Evolutionary conservation across 164 flowering plant genomes (phyloP).

Genomic region (Nymphaea thermarum): DNA sequence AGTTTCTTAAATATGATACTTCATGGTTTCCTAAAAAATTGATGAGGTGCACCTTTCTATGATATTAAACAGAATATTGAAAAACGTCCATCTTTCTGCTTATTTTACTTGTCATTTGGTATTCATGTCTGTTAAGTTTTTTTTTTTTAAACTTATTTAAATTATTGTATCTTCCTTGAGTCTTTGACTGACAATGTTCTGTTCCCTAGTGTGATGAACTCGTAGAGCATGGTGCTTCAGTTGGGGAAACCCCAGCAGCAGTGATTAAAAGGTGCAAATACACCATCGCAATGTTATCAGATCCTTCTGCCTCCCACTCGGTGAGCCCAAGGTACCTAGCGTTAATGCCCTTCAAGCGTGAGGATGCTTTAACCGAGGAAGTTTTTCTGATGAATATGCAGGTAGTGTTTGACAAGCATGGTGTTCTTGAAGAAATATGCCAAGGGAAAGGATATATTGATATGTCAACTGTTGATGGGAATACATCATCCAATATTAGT

Average conservation of each 20-base stretch:
- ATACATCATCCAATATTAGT: conserved; percentile 65
- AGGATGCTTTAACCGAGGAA: neutral
- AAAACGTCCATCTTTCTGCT: too few species aligned
- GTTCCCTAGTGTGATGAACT: conserved; percentile 73
- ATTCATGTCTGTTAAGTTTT: neutral
- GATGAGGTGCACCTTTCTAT: too few species aligned
- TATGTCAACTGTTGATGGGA: conserved; percentile 98
- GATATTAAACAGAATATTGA: too few species aligned
- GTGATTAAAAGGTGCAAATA: conserved; percentile 81
- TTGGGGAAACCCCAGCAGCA: conserved; percentile 82
- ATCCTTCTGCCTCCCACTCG: conserved; percentile 89
- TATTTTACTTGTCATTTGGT: too few species aligned
- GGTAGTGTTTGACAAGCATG: conserved; percentile 89
- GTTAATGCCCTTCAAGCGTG: neutral
- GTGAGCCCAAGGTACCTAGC: conserved; percentile 23
- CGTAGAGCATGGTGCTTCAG: conserved; percentile 68
- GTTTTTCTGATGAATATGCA: conserved; percentile 13
- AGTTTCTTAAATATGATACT: too few species aligned
- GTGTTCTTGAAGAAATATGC: conserved; percentile 75
- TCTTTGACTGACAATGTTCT: neutral
- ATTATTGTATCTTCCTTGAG: too few species aligned
- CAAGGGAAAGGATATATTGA: conserved; percentile 85
- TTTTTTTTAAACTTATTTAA: neutral
- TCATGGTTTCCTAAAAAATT: too few species aligned
- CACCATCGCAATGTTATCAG: conserved; percentile 87